A percentile compares a stretch with the other conserved stretches of the same genome.
These are phyloP conservation scores for Dactylellina parvicollis DNA, from an alignment of 2,329 filamentous ascomycete genomes.

Conservation along the genomic window DNA sequence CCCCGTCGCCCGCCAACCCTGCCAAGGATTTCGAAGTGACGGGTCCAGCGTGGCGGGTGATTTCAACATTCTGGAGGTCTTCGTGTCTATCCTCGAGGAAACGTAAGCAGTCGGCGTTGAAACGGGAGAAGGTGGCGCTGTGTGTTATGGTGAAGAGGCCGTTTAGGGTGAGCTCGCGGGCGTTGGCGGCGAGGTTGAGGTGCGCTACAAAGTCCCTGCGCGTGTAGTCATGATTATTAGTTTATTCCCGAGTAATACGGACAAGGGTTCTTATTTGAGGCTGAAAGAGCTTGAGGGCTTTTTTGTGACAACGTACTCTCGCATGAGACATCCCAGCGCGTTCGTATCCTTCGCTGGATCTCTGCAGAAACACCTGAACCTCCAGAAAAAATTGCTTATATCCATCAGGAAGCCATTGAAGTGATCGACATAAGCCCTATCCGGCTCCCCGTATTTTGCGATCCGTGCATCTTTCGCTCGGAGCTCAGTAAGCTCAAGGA, in stretches of 20 bases:
- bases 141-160: conserved; percentile 70
- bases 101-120: conserved; percentile 68
- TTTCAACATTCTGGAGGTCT: conserved; percentile 60
- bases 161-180: conserved; percentile 60
- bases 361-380: conserved; percentile 64
- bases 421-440: conserved; percentile 70
- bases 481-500: conserved; percentile 33
- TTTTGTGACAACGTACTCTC: conserved; percentile 57
- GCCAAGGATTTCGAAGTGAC: conserved; percentile 75
- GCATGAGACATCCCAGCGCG: conserved; percentile 67
- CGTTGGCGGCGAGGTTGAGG: conserved; percentile 52
- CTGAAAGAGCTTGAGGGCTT: too few relatives aligned
- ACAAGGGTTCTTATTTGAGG: neutral
- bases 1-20: conserved; percentile 71
- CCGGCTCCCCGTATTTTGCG: conserved; percentile 63
- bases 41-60: conserved; percentile 71
- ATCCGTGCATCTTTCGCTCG: conserved; percentile 24
- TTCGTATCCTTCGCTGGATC: conserved; percentile 70
- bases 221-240: neutral
- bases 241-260: neutral
- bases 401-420: conserved; percentile 91
- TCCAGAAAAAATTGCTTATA: conserved; percentile 84
- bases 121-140: conserved; percentile 68
- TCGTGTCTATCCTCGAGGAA: conserved; percentile 69
- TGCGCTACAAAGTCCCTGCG: conserved; percentile 54